Conservation (phyloP, 352 stramenopile species). For the Phytophthora chlamydospora region DNA sequence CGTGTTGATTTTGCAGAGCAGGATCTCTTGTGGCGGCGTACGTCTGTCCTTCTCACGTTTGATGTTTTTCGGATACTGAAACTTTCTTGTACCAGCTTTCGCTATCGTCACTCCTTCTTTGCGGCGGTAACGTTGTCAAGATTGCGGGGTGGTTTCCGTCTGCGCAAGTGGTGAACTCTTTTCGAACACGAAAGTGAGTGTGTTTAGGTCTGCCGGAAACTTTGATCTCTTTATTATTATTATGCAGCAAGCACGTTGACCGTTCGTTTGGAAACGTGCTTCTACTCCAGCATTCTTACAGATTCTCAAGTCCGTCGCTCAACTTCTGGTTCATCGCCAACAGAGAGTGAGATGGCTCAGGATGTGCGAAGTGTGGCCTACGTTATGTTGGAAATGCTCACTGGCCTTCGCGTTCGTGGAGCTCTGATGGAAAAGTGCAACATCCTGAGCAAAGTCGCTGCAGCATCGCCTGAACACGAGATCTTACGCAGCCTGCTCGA, state of each 20-base stretch:
- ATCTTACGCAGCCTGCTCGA: conserved; percentile 45
- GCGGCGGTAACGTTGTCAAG: conserved; percentile 34
- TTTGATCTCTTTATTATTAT: too few relatives aligned
- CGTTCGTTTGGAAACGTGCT: not conserved
- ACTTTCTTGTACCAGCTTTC: conserved; percentile 38
- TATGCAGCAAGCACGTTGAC: not conserved
- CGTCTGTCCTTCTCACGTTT: conserved; percentile 12
- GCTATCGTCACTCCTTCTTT: conserved; percentile 49
- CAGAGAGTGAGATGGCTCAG: conserved; percentile 22
- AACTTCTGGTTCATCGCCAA: conserved; percentile 25
- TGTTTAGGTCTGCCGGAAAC: not conserved
- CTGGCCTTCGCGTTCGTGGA: conserved; percentile 43
- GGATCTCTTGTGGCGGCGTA: conserved; percentile 45
- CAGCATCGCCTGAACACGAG: conserved; percentile 30
- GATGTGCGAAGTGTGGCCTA: conserved; percentile 65
- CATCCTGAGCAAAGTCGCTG: conserved; percentile 33
- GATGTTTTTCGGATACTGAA: not conserved
- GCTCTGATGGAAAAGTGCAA: conserved; percentile 38
- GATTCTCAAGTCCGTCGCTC: conserved; percentile 39
- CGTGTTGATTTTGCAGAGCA: conserved; percentile 15
- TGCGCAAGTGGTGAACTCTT: conserved; percentile 14
- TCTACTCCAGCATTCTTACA: conserved; percentile 34
- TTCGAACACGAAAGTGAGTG: conserved; percentile 33
- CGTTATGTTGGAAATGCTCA: conserved; percentile 69
- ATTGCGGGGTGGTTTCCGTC: conserved; percentile 55